Percentiles rank a stretch among this genome's conserved stretches.
These are phyloP conservation scores for Blastocystis sp. DNA, from an alignment of 352 stramenopile species.

Conservation along the genomic window DNA sequence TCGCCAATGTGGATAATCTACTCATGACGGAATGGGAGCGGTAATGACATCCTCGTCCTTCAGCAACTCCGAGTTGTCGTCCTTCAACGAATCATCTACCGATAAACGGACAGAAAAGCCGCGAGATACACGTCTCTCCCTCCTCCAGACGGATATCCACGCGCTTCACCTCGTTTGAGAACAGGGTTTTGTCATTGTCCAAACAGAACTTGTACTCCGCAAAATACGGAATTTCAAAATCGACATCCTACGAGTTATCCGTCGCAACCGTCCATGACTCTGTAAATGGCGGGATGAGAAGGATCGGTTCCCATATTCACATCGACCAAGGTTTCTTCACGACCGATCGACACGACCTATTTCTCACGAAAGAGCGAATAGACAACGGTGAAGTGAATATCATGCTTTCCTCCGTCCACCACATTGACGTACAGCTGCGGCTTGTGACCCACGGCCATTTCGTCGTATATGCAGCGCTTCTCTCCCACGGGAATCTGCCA, in stretches of 20 bases:
- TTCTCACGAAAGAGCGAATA: not conserved
- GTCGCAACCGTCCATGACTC: not conserved
- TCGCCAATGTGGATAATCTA: conserved; percentile 68
- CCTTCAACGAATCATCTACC: conserved; percentile 12
- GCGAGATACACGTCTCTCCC: conserved; percentile 17
- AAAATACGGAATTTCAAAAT: conserved; percentile 74
- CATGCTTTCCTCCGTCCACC: conserved; percentile 64
- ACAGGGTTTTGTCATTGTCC: conserved; percentile 38
- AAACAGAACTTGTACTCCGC: conserved; percentile 72
- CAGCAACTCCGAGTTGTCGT: conserved; percentile 15
- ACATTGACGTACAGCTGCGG: conserved; percentile 60
- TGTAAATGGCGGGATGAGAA: conserved; percentile 17
- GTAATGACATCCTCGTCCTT: conserved; percentile 60
- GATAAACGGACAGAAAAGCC: not conserved
- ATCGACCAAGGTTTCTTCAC: conserved; percentile 60
- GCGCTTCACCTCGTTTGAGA: conserved; percentile 34
- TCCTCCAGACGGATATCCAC: conserved; percentile 59
- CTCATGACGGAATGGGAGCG: not conserved
- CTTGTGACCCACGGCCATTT: conserved; percentile 64
- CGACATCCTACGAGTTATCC: conserved; percentile 5
- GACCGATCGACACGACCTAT: conserved; percentile 31
- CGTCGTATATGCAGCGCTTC: conserved; percentile 58
- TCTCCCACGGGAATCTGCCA: conserved; percentile 34
- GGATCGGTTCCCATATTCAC: conserved; percentile 36
- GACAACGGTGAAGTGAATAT: conserved; percentile 61